Conservation (phyloP, 306 rosid species). For the Quercus suber region DNA sequence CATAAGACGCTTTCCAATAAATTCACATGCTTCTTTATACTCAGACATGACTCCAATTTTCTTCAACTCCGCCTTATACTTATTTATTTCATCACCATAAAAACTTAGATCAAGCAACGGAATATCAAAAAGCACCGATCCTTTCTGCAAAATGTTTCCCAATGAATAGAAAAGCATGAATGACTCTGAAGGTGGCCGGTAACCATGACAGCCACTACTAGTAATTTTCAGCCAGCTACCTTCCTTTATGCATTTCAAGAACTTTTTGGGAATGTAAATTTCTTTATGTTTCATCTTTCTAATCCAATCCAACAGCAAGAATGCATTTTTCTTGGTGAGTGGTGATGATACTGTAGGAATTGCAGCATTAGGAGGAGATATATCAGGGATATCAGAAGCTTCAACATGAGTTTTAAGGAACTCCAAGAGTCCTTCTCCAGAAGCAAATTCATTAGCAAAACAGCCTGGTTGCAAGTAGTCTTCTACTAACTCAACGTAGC, state of each 20-base stretch:
- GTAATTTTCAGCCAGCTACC: conserved; percentile 68
- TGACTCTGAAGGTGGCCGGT: conserved; percentile 33
- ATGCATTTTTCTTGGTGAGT: too few relatives aligned
- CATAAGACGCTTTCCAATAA: conserved; percentile 46
- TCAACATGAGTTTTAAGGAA: too few relatives aligned
- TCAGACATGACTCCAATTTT: conserved; percentile 67
- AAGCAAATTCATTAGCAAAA: conserved; percentile 37
- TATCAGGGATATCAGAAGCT: too few relatives aligned
- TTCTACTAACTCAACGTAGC: conserved; percentile 52
- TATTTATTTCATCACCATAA: conserved; percentile 42
- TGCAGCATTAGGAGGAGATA: too few relatives aligned
- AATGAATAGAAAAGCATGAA: too few relatives aligned
- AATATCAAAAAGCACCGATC: conserved; percentile 59
- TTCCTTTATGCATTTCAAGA: conserved; percentile 47
- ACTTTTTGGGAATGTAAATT: conserved; percentile 29
- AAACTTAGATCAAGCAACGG: conserved; percentile 52
- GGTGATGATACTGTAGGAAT: too few relatives aligned
- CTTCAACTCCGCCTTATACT: conserved; percentile 54
- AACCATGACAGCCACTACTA: conserved; percentile 25
- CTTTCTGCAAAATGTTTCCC: background rate
- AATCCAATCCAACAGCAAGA: conserved; percentile 67
- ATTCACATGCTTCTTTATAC: conserved; percentile 56
- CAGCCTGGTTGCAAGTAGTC: conserved; percentile 24
- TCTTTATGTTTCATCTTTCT: conserved; percentile 5
- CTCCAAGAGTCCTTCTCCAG: too few relatives aligned